Evolutionary conservation across 805 yeast genomes (phyloP).

Genomic region (Komagataella pseudopastoris): DNA sequence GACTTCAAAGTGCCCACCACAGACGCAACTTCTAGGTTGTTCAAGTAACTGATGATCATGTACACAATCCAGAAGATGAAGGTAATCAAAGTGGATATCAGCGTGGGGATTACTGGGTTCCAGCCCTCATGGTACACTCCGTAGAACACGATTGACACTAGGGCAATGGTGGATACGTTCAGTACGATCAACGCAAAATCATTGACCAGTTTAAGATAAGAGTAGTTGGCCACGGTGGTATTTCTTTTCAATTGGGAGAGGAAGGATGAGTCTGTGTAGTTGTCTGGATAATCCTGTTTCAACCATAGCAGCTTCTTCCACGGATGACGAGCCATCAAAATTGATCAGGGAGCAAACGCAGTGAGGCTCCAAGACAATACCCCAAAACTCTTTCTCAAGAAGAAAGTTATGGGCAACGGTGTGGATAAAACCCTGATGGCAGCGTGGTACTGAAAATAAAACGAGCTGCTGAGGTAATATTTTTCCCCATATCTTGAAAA

Average conservation of each 20-base stretch:
- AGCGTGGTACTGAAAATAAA: background rate
- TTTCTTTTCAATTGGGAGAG: constrained; percentile 70
- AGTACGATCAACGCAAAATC: constrained; percentile 59
- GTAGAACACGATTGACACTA: constrained; percentile 56
- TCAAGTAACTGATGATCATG: constrained; percentile 12
- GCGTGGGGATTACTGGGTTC: constrained; percentile 33
- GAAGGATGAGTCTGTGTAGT: constrained; percentile 74
- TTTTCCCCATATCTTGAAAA: background rate
- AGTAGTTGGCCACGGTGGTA: constrained; percentile 56
- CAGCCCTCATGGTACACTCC: constrained; percentile 38
- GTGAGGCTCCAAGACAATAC: background rate
- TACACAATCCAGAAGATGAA: constrained; percentile 22
- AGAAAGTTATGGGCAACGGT: background rate
- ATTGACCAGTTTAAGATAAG: constrained; percentile 47
- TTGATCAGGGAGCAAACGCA: background rate
- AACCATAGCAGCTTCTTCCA: constrained; percentile 86
- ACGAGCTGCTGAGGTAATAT: background rate
- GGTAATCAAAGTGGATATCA: constrained; percentile 19
- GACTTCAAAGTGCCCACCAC: constrained; percentile 38
- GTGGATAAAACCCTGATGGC: background rate
- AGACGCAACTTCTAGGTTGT: constrained; percentile 14
- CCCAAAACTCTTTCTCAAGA: background rate
- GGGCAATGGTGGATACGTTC: constrained; percentile 49
- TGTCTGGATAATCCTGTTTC: constrained; percentile 80
- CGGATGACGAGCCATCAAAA: constrained; percentile 14